A percentile compares a stretch with the other conserved stretches of the same genome.
These are phyloP conservation scores for Apiospora aurea DNA, from an alignment of 2,329 filamentous ascomycete species.

Conservation along the genomic window DNA sequence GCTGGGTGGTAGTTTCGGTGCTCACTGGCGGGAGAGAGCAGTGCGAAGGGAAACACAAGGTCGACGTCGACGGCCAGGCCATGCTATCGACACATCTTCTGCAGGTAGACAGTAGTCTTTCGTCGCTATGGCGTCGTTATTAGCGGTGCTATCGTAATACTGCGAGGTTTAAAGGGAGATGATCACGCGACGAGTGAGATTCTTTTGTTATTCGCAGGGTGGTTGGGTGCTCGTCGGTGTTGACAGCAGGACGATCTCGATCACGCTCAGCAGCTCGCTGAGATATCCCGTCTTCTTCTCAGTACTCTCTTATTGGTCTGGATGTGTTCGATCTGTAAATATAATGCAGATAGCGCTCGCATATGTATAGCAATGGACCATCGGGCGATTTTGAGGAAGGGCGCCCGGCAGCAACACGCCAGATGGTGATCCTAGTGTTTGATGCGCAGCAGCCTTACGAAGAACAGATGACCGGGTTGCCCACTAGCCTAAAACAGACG, in stretches of 20 bases:
- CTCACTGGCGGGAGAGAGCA: not conserved
- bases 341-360: not conserved
- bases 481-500: conserved; percentile 23
- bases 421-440: conserved; percentile 43
- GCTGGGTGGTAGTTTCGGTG: not conserved
- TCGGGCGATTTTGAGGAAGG: not conserved
- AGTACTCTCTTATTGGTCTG: too few relatives aligned
- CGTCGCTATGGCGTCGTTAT: not conserved
- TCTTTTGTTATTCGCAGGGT: not conserved
- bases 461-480: conserved; percentile 24
- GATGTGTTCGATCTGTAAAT: too few relatives aligned
- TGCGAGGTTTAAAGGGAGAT: not conserved
- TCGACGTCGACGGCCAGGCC: not conserved
- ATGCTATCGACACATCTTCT: not conserved
- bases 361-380: not conserved
- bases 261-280: too few relatives aligned
- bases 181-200: not conserved
- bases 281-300: too few relatives aligned
- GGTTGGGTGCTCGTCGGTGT: not conserved
- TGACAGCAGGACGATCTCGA: too few relatives aligned
- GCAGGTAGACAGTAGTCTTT: not conserved
- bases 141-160: not conserved
- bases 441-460: conserved; percentile 32
- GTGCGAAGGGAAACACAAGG: not conserved
- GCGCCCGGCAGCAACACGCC: conserved; percentile 26